Conservation (phyloP, 768 basidiomycete species). For the Tephrocybe sp. region DNA sequence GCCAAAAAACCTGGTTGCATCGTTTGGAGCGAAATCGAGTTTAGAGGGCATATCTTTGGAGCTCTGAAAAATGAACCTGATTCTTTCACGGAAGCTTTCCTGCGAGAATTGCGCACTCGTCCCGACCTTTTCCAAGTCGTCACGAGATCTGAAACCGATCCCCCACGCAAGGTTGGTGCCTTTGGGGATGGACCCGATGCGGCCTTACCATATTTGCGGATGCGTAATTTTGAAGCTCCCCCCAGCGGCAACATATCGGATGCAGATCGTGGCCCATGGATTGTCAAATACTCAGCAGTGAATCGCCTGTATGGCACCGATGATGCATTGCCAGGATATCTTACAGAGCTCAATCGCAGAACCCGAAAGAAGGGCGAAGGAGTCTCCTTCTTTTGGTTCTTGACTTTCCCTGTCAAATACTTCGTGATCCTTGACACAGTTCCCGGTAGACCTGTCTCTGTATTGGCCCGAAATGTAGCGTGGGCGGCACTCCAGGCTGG, state of each 20-base stretch:
- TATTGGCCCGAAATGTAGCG: slow-evolving; percentile 20
- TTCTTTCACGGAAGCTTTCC: slow-evolving; percentile 23
- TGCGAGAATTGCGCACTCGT: slow-evolving; percentile 26
- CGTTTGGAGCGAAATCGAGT: slow-evolving; percentile 24
- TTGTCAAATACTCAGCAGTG: background rate
- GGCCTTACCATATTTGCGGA: background rate
- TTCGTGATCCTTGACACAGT: slow-evolving; percentile 26
- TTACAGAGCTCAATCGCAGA: background rate
- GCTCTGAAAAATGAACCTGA: slow-evolving; percentile 28
- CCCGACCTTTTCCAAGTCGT: slow-evolving; percentile 32
- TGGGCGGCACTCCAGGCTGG: slow-evolving; percentile 30
- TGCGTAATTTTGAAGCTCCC: slow-evolving; percentile 25
- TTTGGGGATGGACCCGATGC: slow-evolving; percentile 23
- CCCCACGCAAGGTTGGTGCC: slow-evolving; percentile 18
- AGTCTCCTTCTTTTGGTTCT: slow-evolving; percentile 28
- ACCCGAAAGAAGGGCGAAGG: background rate
- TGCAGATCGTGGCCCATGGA: background rate
- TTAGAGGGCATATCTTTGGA: slow-evolving; percentile 28
- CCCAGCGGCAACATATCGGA: background rate
- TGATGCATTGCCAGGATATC: background rate
- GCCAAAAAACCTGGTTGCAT: slow-evolving; percentile 15
- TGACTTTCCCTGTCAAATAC: slow-evolving; percentile 29
- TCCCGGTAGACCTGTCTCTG: slow-evolving; percentile 11
- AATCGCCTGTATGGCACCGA: background rate
- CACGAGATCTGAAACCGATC: slow-evolving; percentile 26